These are phyloP conservation scores for Ascoidea rubescens DNA, from an alignment of 805 yeast species.

Conservation along the genomic window DNA sequence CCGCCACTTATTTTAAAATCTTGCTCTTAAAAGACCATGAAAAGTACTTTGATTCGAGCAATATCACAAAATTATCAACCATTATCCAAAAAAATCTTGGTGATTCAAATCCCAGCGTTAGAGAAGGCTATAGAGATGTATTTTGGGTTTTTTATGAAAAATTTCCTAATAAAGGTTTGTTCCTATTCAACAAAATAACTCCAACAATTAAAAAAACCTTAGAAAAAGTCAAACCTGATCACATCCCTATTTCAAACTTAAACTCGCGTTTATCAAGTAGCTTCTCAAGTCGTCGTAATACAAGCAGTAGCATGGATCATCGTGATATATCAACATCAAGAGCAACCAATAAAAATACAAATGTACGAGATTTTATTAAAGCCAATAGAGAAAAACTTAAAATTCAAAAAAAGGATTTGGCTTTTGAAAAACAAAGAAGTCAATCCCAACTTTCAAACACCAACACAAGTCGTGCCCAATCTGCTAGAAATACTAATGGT, in stretches of 20 bases:
- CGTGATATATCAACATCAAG: neutral
- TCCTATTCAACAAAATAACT: slow-evolving; percentile 16
- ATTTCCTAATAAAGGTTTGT: slow-evolving; percentile 39
- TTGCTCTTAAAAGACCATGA: slow-evolving; percentile 35
- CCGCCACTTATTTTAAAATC: slow-evolving; percentile 59
- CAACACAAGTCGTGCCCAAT: no score
- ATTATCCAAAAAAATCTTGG: slow-evolving; percentile 45
- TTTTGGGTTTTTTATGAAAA: slow-evolving; percentile 55
- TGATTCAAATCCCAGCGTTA: slow-evolving; percentile 71
- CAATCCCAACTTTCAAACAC: neutral
- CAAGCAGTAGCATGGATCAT: neutral
- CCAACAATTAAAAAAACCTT: slow-evolving; percentile 35
- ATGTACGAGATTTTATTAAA: neutral
- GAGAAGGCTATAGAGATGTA: slow-evolving; percentile 59
- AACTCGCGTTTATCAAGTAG: neutral
- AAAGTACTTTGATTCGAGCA: slow-evolving; percentile 16
- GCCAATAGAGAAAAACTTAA: neutral
- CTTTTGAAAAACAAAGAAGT: neutral
- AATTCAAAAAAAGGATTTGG: neutral
- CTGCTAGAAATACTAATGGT: neutral
- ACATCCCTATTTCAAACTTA: neutral
- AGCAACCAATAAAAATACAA: neutral
- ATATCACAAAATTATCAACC: slow-evolving; percentile 31
- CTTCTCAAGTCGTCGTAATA: neutral
- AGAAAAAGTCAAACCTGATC: slow-evolving; percentile 41